phyloP scores from a whole-genome alignment of 1,284 basidiomycete species.

The Melampsora larici-populina region DNA sequence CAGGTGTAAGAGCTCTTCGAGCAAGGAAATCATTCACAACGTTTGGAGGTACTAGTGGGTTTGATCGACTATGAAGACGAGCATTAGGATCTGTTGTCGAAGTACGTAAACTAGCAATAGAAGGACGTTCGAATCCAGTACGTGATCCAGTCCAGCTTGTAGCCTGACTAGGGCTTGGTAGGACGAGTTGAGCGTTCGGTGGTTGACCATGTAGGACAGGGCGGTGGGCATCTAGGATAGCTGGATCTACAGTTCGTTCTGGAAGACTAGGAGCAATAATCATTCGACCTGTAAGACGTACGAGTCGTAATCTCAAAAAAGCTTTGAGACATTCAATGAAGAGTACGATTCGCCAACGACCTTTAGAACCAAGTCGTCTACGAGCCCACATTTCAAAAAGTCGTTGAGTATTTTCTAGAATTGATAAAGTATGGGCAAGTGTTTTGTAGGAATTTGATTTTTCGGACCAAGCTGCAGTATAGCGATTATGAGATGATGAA shows the following conservation, averaged over 20 bases:
- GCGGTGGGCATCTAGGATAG: conserved; percentile 31
- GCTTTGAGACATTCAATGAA: conserved; percentile 55
- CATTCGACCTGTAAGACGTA: conserved; percentile 53
- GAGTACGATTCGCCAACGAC: conserved; percentile 55
- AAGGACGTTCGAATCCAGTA: conserved; percentile 29
- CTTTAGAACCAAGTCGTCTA: conserved; percentile 55
- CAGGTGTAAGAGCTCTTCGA: conserved; percentile 49
- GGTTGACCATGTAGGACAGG: not conserved
- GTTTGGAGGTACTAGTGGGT: conserved; percentile 19
- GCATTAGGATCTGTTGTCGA: conserved; percentile 3
- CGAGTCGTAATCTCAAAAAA: conserved; percentile 52
- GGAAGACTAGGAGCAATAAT: conserved; percentile 53
- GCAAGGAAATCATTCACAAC: conserved; percentile 49
- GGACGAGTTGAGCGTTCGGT: conserved; percentile 3
- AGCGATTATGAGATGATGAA: conserved; percentile 57
- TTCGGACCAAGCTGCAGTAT: conserved; percentile 76
- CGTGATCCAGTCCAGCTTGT: conserved; percentile 28
- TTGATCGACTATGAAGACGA: conserved; percentile 41
- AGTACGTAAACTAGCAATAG: conserved; percentile 19
- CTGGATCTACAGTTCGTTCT: conserved; percentile 50
- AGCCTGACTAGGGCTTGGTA: conserved; percentile 44
- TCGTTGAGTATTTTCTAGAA: conserved; percentile 73
- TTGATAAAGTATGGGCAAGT: conserved; percentile 68
- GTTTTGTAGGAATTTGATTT: conserved; percentile 68
- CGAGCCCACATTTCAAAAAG: conserved; percentile 80